phyloP scores from a whole-genome alignment of 192 early-diverging fungal species.

The Phlyctochytrium arcticum region DNA sequence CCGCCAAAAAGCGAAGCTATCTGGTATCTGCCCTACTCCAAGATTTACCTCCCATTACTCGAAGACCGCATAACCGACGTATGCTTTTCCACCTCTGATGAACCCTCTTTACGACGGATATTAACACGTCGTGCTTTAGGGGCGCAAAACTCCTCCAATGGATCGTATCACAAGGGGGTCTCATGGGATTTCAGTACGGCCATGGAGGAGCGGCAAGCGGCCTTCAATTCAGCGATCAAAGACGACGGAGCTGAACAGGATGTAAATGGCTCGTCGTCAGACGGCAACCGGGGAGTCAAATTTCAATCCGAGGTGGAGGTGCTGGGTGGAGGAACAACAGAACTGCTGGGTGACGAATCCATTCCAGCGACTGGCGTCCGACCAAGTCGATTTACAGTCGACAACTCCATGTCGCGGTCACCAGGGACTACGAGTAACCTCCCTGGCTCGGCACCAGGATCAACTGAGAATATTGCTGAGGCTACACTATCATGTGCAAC shows the following conservation, averaged over 20 bases:
- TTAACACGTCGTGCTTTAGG: too few species aligned
- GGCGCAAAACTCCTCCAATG: too few species aligned
- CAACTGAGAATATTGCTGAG: neutral
- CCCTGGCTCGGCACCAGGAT: neutral
- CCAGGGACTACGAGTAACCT: neutral
- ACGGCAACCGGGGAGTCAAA: constrained; percentile 9
- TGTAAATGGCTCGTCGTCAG: neutral
- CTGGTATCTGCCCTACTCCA: constrained; percentile 54
- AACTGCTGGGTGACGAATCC: neutral
- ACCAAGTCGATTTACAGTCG: constrained; percentile 13
- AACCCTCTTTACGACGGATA: too few species aligned
- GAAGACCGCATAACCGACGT: constrained; percentile 59
- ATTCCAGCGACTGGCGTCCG: constrained; percentile 5
- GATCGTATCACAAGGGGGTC: constrained; percentile 33
- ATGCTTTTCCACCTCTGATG: too few species aligned
- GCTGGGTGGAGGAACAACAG: neutral
- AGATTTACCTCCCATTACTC: constrained; percentile 63
- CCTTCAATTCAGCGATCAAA: too few species aligned
- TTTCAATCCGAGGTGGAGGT: constrained; percentile 5
- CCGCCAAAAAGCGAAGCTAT: constrained; percentile 64
- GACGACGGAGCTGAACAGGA: constrained; percentile 4
- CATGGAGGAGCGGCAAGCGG: constrained; percentile 31
- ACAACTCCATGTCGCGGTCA: neutral
- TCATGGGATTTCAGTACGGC: constrained; percentile 66
- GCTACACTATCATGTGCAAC: too few species aligned